Evolutionary conservation across 306 rosid species (phyloP), one percentile per base, ranked within the genome.

Genomic region (Glycine tomentella): DNA sequence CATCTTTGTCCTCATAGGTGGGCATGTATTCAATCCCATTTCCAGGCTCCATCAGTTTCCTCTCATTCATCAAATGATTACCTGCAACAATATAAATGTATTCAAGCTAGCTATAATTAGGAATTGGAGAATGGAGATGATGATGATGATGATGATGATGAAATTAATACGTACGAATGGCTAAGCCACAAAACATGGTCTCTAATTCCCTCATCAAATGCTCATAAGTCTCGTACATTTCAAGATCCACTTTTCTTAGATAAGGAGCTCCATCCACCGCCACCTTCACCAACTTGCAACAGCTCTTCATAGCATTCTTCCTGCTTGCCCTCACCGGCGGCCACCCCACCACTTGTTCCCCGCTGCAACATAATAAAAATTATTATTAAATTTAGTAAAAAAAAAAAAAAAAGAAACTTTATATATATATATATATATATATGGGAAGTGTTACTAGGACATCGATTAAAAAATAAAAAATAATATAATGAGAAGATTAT

Each of bases 201-300:
- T 87, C 88, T 1, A 91, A 80, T 52, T 84, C 89, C 44, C 46
- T 80, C 16, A 85, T 65, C 13, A 91, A 86, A 70, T 90, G 87
- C 5, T 84, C 79, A 61, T 91, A 91, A 82, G 88, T 81, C 7
- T 79, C 57, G 72, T 87, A 84, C 73, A 50, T 69, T 82, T 92
- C 82, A 15, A 92, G 92, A 88, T 90, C 90, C 8, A 88, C 81
- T 76, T 92, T 92, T 57, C 97, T 85, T 56, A 88, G 86, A 80
- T 85, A 92, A 0, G 93, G 97, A 72, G 94, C 92, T 90, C 97
- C 94, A 59, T 90, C 97, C 1, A 86, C 88, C 0, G 89, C 97
- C 82, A 92, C 97, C 75, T 92, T 92, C 64, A 92, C 88, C 42
- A 68, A 90, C 72, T 85, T 90, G 81, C 92, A 74, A 53, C 70